phyloP scores from a whole-genome alignment of 2,329 filamentous ascomycete genomes.

The Phyllosticta capitalensis region DNA sequence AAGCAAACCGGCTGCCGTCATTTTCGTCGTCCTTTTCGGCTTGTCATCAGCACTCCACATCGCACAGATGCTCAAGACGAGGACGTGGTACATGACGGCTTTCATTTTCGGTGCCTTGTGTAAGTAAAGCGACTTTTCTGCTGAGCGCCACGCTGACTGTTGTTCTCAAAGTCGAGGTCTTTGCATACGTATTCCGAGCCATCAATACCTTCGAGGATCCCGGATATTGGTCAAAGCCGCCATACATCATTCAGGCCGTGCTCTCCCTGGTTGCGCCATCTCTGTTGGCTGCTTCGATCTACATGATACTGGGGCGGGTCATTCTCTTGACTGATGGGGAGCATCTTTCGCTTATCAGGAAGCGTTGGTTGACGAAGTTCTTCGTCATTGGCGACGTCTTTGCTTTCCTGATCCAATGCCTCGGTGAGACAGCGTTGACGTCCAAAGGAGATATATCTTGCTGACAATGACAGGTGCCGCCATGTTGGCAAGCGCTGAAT shows the following conservation, averaged over 20 bases:
- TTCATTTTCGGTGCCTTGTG: slow-evolving; percentile 45
- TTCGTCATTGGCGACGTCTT: slow-evolving; percentile 36
- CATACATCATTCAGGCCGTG: slow-evolving; percentile 36
- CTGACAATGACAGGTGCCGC: slow-evolving; percentile 1
- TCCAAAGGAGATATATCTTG: no score
- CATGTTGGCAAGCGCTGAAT: not conserved
- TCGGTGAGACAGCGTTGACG: not conserved
- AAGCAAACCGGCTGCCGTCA: slow-evolving; percentile 19
- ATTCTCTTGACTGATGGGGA: slow-evolving; percentile 28
- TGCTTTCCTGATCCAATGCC: slow-evolving; percentile 32
- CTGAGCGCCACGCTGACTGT: not conserved
- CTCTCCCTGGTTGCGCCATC: slow-evolving; percentile 38
- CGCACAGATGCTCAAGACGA: slow-evolving; percentile 28
- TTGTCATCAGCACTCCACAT: slow-evolving; percentile 26
- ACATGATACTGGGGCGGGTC: slow-evolving; percentile 35
- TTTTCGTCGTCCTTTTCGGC: slow-evolving; percentile 22
- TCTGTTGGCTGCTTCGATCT: slow-evolving; percentile 39
- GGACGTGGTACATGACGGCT: slow-evolving; percentile 43
- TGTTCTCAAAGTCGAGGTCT: slow-evolving; percentile 34
- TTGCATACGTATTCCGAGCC: slow-evolving; percentile 41
- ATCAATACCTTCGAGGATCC: slow-evolving; percentile 20
- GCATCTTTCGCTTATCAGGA: slow-evolving; percentile 24
- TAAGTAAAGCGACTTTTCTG: slow-evolving; percentile 19
- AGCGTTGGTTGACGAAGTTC: slow-evolving; percentile 30
- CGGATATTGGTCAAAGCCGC: slow-evolving; percentile 20